Evolutionary conservation across 352 stramenopile genomes (phyloP), one percentile per base, ranked within the genome.

Genomic region (Globisporangium splendens): DNA sequence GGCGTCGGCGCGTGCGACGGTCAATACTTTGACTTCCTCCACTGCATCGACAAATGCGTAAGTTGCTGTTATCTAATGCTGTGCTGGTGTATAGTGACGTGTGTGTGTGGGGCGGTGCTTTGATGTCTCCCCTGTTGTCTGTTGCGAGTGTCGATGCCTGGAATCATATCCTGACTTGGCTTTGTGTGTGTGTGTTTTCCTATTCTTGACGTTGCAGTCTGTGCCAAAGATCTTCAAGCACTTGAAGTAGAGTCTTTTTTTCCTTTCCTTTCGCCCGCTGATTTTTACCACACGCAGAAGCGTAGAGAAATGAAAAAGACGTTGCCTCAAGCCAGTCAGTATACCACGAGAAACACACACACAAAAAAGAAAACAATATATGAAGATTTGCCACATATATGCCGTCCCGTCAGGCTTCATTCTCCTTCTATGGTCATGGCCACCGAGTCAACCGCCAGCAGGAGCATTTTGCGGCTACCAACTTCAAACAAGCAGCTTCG

Each of bases 21-120:
- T 65, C 96, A 97, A 82, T 98, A 98, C 75, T 98, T 98, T 66
- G 95, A 98, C 73, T 89, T 91, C 62, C 79, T 97, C 65, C 88
- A 98, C 79, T 98, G 94, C 73, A 86, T 98, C 55, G 94, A 98
- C 74, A 89, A 97, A 86, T 98, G 94, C 75, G 89, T 96, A 89
- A 50, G 82, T 83, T 15, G 8, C 24, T 38, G 17, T 8, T 20
- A 17, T 7, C 8, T 20, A 4, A 33, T 10, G 18, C 42, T 56
- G 21, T 56, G 22, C 24, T 38, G 17, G 6, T 20, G 14, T 7
- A 4, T 20, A 4, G 22, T 10, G 18, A 35, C 52, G 21, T 56
- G 22, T 56, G 10, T 49, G 8, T 33, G 35, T n/a, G 3, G 22
- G 2, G 24, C 2, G 24, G 24, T 2, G 24, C 24, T 31, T 31